Base-by-base conservation (phyloP, 225 moss, liverwort and hornwort species). In the Bryum argenteum region DNA sequence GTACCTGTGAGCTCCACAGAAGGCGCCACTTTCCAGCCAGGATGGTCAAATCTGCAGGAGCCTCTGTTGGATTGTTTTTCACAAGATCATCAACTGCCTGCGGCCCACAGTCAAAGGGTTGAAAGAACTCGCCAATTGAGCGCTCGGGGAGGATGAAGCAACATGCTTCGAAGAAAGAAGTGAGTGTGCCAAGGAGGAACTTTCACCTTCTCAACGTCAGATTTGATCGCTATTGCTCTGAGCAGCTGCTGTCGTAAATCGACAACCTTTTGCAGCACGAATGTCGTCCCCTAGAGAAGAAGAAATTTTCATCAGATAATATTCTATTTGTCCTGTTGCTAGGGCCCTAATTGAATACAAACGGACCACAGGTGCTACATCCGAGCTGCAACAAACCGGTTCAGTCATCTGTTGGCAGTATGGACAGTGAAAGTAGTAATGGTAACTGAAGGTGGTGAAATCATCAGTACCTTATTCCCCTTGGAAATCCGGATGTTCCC, bases 1-100 rank as follows among this genome's bases (percentile, higher is more conserved):
- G 6, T 63, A 93, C 96, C 90, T 96, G 96, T 69, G 96, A 92
- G 71, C 85, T 90, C 96, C 96, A 97, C 51, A 97, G 22, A 64
- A 90, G 90, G 24, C 89, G 83, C 93, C 93, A 97, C 50, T 84
- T 93, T 73, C 96, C 96, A 55, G 85, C 75, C 52, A 97, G 80
- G 56, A 85, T 87, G 59, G 82, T 73, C 47, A 93, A 67, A 75
- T 97, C 89, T 6, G 95, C 86, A 33, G 88, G 40, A 58, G 66
- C 70, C 64, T 87, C 85, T 44, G 80, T 82, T 70, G 96, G 90
- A 73, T 93, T 93, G 51, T 68, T 60, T 43, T 73, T 75, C 43
- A 91, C 59, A 66, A 97, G 86, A 61, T 83, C 80, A 22, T 93
- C 86, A 54, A 97, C 80, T 40, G 82, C 96, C 96, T 96, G 80